These are phyloP conservation scores for Phascolomyces articulosus DNA, from an alignment of 371 early-diverging fungal genomes.

Conservation along the genomic window DNA sequence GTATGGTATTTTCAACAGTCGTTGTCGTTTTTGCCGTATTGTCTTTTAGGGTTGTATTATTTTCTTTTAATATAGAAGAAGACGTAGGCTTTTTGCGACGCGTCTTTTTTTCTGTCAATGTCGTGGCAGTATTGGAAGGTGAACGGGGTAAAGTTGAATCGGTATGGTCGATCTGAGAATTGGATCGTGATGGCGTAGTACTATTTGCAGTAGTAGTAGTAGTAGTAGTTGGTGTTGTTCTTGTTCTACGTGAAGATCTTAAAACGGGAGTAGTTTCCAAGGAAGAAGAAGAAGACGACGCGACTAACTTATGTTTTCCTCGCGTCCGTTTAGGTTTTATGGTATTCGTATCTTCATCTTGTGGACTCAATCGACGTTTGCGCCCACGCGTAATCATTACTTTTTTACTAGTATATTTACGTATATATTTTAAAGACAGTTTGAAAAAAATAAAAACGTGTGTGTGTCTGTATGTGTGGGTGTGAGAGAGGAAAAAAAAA, in stretches of 20 bases:
- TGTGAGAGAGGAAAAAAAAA: too few species aligned
- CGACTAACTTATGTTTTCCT: not conserved
- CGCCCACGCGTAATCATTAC: slow-evolving; percentile 17
- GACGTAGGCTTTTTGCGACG: not conserved
- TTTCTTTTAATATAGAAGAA: not conserved
- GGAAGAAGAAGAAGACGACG: not conserved
- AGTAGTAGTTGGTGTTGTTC: not conserved
- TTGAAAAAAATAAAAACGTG: not conserved
- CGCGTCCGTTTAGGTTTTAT: slow-evolving; percentile 2
- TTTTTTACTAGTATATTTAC: not conserved
- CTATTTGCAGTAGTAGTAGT: too few species aligned
- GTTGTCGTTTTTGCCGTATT: not conserved
- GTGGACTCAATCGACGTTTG: slow-evolving; percentile 6
- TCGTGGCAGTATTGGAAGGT: not conserved
- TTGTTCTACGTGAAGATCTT: slow-evolving; percentile 3
- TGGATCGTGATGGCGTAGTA: not conserved
- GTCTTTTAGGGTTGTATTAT: not conserved
- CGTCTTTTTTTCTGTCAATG: not conserved
- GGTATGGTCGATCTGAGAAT: not conserved
- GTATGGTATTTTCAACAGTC: not conserved
- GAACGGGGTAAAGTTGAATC: not conserved
- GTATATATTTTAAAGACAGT: not conserved
- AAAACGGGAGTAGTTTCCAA: not conserved
- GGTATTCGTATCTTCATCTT: not conserved
- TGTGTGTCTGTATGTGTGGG: too few species aligned